Base-by-base conservation (phyloP, 2,329 filamentous ascomycete genomes). In the Pseudogymnoascus sp. region DNA sequence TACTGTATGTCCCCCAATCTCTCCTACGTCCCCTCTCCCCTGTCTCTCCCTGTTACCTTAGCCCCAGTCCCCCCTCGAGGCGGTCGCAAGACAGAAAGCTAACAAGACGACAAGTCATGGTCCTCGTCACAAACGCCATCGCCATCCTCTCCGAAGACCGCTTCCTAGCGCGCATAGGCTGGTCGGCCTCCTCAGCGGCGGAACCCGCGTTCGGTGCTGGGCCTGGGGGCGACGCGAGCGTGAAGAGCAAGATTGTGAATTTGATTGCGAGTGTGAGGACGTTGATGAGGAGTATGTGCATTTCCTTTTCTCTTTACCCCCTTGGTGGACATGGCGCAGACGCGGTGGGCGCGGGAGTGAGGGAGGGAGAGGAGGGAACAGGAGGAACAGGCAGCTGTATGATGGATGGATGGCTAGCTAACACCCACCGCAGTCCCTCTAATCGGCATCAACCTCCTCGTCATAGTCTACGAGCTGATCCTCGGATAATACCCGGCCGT, bases 141-240 rank as follows among this genome's bases (percentile, higher is more conserved):
- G 91, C 93, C 67, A 87, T 97, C 73, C 89, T 97, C 68, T 96
- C 91, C 70, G 93, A 96, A 84, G 92, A 96, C 78, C 89, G 92
- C 66, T 96, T 96, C 77, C 89, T 96, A 69, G 89, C 79, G 64
- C 86, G 91, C 77, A 92, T 97, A 73, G 93, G 93, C 73, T 93
- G 93, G 83, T 93, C 85, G 3, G 82, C 84, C 1, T 82, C 84
- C 25, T 82, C 84, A 25, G 59, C 70, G 1, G 81, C 82, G 70
- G 91, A 96, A 69, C 88, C 90, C 0, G 86, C 87, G 42, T 96
- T 96, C 75, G 91, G 92, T 70, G 65, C 61, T 79, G 87, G 68
- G 78, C 82, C 71, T 72, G 80, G 82, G 68, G 84, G 90, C 69
- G 89, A 90, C 69, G 83, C 87, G 67, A 93, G 90, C 76, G 82